Conservation (phyloP, 2,329 filamentous ascomycete species). For the Dactylella cylindrospora region DNA sequence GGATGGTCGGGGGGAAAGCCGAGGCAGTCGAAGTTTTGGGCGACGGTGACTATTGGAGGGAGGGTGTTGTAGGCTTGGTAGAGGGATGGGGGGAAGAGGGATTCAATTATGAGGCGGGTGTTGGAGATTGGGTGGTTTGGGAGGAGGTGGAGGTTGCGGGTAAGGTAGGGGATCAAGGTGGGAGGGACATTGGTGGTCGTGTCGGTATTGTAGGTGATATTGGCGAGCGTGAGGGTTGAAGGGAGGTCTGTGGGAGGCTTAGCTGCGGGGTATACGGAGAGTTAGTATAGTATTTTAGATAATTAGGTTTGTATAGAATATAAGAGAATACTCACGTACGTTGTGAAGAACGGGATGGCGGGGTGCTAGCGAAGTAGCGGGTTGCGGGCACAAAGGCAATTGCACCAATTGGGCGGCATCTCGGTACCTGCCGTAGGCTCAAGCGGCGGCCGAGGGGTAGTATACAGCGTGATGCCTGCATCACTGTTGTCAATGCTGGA, state of each 20-base stretch:
- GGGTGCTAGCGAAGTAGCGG: conserved; percentile 17
- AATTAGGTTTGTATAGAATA: conserved; percentile 47
- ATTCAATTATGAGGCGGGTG: conserved; percentile 88
- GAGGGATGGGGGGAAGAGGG: conserved; percentile 71
- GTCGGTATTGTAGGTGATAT: conserved; percentile 67
- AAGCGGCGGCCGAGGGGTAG: conserved; percentile 12
- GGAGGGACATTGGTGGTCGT: conserved; percentile 80
- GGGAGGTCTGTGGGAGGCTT: conserved; percentile 49
- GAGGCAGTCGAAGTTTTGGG: conserved; percentile 94
- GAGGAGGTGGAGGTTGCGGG: conserved; percentile 82
- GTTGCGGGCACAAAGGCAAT: not conserved
- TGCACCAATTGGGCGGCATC: not conserved
- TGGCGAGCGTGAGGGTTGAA: conserved; percentile 61
- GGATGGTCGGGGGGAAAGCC: conserved; percentile 87
- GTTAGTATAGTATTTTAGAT: conserved; percentile 21
- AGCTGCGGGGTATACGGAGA: conserved; percentile 15
- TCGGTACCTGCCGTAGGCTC: conserved; percentile 4
- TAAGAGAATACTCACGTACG: conserved; percentile 50
- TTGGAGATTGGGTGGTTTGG: conserved; percentile 86
- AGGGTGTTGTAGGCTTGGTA: conserved; percentile 77
- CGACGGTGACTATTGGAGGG: conserved; percentile 78
- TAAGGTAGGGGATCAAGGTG: conserved; percentile 72
- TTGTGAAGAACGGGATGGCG: conserved; percentile 47
- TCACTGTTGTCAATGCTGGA: conserved; percentile 8
- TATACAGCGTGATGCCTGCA: conserved; percentile 36